Evolutionary conservation across 1,284 basidiomycete genomes (phyloP), one percentile per base, ranked within the genome.

Genomic region (Pseudozyma sp.): DNA sequence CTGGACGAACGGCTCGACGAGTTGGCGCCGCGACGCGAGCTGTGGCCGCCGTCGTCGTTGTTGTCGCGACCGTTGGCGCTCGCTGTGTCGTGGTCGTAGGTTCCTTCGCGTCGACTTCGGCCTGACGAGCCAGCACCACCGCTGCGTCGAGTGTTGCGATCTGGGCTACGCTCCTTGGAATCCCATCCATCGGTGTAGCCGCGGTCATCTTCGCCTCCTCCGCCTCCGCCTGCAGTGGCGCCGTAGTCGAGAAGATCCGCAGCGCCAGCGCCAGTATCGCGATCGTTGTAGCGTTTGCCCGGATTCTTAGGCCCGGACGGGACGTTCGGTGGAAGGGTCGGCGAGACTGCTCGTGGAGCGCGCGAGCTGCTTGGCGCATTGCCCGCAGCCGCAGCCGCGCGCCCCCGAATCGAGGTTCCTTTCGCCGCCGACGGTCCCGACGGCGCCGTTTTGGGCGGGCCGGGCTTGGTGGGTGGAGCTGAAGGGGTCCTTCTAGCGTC

Each of bases 181-280:
- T 64, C 55, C 43, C 66, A 48, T 10, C 71, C 73, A 9, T 67
- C 58, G 11, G 49, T 62, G 29, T 54, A 16, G 13, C 14, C 44
- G 4, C 49, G 35, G 19, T 29, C 35, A 11, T 33, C 40, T 16
- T 48, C 34, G 8, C 50, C 49, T 5, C 44, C 50, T 17, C 43
- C 55, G 11, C 54, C 73, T 5, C 56, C 64, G 7, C 54, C 64
- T 19, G 49, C 58, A n/a, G 60, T 59, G 8, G 72, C 77, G 17
- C 82, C 82, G 48, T 84, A 84, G 61, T 84, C 81, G 42, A 84
- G 77, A 17, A 65, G 52, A 30, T 82, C 82, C 13, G 65, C 75
- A 0, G 65, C 68, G n/a, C 80, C 80, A 7, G 67, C 50, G 6
- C 75, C 77, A 10, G 66, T 77, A 29, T 83, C 82, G 9, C 82